Base-by-base conservation (phyloP, 2,329 filamentous ascomycete species). In the Stachybotrys chartarum region DNA sequence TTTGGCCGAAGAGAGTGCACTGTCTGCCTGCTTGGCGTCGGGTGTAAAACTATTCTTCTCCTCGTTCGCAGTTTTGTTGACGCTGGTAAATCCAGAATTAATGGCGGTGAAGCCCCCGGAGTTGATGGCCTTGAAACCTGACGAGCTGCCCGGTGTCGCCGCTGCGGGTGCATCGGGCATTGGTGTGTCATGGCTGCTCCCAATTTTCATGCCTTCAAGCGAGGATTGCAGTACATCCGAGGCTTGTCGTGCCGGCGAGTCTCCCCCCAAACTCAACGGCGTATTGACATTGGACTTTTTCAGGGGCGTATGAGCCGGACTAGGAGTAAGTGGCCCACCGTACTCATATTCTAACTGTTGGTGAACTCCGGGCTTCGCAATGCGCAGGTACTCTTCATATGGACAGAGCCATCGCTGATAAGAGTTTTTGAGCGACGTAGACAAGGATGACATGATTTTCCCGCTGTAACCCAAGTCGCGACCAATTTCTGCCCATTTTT, bases 401-500 rank as follows among this genome's bases (percentile, higher is more conserved):
- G 94, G 94, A 66, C 91, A 90, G 4, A 99, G 84, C 90, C 94
- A 99, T 73, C 93, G 87, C 70, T 96, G 91, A 65, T 95, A 99
- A 0, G 94, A 97, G 71, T 99, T 99, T 71, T 97, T 99, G 47
- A 99, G 81, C 6, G 94, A 97, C 0, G 94, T 99, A 6, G 94
- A 99, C 50, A 99, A 77, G 8, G 94, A 97, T 3, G 93, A 97
- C 94, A 99, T 99, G 60, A 99, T 99, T 77, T 99, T 99, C 68
- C 94, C 94, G 68, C 93, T 97, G 73, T 99, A 99, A 54, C 94
- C 94, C 51, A 99, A 76, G 69, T 97, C 94, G 66, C 94, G 86
- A 39, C 94, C 94, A 63, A 99, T 97, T 71, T 99, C 94, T 16
- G 94, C 94, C 94, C 94, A 99, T 75, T 97, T 97, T 75, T 99